Evolutionary conservation across 2,329 filamentous ascomycete genomes (phyloP).

Genomic region (Ophiostoma australiae): DNA sequence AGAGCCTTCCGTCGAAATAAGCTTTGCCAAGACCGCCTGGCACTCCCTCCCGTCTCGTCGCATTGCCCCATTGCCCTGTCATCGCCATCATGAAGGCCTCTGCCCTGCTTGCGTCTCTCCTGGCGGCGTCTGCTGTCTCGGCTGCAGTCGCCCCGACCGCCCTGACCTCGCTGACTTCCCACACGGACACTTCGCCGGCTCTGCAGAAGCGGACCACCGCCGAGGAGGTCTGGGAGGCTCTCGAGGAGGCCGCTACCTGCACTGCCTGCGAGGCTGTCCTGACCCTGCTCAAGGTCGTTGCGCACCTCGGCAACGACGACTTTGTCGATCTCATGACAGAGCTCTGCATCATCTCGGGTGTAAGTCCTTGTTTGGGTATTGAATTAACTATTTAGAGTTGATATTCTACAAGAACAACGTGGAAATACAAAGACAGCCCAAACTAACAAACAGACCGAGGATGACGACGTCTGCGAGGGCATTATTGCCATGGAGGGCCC

Average conservation of each 20-base stretch:
- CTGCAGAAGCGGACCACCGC: not conserved
- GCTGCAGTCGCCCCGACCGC: not conserved
- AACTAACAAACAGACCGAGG: not conserved
- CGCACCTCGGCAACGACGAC: not conserved
- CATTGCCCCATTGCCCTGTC: not conserved
- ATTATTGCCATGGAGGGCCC: not conserved
- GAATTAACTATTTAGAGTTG: not conserved
- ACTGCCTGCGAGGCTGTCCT: slow-evolving; percentile 10
- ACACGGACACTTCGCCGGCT: not conserved
- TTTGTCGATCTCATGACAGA: slow-evolving; percentile 8
- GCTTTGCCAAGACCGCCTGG: slow-evolving; percentile 1
- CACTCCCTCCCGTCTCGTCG: not conserved
- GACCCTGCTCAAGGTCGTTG: not conserved
- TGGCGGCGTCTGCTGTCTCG: not conserved
- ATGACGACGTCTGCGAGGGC: not conserved
- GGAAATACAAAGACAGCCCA: too few species aligned
- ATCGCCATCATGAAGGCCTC: not conserved
- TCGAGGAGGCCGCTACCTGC: not conserved
- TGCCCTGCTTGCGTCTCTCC: not conserved
- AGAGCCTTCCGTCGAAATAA: not conserved
- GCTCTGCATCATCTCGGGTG: not conserved
- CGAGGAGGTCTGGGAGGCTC: not conserved
- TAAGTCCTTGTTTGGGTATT: not conserved
- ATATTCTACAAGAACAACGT: not conserved
- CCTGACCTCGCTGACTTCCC: not conserved